Evolutionary conservation across 2,329 filamentous ascomycete genomes (phyloP).

Genomic region (Parafenestella ontariensis): DNA sequence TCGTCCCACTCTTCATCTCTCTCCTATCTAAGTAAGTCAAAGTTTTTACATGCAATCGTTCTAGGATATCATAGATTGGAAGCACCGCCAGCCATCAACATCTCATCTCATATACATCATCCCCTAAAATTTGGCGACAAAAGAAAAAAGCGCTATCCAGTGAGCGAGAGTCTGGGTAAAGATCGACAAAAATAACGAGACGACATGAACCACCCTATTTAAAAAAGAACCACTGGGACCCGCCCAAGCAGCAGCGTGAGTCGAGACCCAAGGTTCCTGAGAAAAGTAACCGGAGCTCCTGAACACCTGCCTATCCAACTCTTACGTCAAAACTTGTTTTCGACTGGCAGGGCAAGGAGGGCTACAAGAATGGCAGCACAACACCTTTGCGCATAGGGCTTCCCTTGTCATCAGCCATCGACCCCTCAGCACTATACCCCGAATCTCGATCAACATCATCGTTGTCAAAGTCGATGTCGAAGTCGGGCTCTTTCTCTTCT

Average conservation of each 20-base stretch:
- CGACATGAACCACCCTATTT: constrained; percentile 6
- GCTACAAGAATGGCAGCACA: constrained; percentile 37
- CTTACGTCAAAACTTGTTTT: neutral
- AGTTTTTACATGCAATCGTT: neutral
- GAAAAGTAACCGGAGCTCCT: neutral
- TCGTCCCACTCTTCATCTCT: neutral
- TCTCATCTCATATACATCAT: neutral
- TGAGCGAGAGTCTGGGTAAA: neutral
- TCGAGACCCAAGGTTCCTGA: constrained; percentile 12
- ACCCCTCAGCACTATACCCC: constrained; percentile 49
- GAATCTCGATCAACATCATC: constrained; percentile 55
- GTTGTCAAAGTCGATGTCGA: constrained; percentile 97
- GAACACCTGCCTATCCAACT: neutral
- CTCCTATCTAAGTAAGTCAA: neutral
- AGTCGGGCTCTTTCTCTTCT: constrained; percentile 64
- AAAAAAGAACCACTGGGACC: constrained; percentile 36
- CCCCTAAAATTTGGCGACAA: neutral
- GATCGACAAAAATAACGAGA: neutral
- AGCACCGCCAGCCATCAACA: neutral
- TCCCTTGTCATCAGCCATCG: constrained; percentile 40
- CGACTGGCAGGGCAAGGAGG: neutral
- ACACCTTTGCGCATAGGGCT: constrained; percentile 48
- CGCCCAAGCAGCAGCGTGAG: constrained; percentile 33
- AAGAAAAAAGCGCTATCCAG: neutral
- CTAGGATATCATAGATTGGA: neutral